Base-by-base conservation (phyloP, 75 land plant genomes). In the Cupressus sempervirens region DNA sequence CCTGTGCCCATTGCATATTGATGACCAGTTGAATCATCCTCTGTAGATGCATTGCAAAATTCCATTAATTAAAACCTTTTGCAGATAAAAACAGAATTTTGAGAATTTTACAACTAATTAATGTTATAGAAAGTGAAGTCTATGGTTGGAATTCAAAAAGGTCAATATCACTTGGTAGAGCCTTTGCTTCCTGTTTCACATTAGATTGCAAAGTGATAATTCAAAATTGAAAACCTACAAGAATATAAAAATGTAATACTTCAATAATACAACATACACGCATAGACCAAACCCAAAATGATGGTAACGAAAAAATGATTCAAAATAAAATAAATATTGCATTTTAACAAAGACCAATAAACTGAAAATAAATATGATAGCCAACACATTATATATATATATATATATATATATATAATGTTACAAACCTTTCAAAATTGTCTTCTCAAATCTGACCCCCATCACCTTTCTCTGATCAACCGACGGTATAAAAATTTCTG, bases 371-470 rank as follows among this genome's bases (percentile, higher is more conserved):
- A 23, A 23, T 9, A 23, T 77, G 40, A 43, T 43, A 43, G 80
- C 26, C 0, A 41, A 43, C 41, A 43, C 18, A 43, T 43, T 77
- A 18, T 40, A 23, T 26, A n/a, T n/a, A n/a, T n/a, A n/a, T n/a
- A n/a, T n/a, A n/a, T n/a, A n/a, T n/a, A n/a, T n/a, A n/a, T n/a
- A n/a, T n/a, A 15, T 41, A 77, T 8, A 6, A 41, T 34, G 68
- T 89, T 76, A 76, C 62, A 13, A 76, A 94, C 98, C 97, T 92
- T 92, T 86, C 80, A 98, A 88, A 81, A 46, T 26, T 29, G 98
- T 98, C 90, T 96, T 94, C 92, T 98, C 98, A 76, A 96, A 83
- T 26, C 83, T 89, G 18, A 98, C 96, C 72, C 95, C 90, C 13
- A 82, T 58, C 62, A 98, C 93, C 77, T 85, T 88, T 29, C 65